Base-by-base conservation (phyloP, 345 rosid genomes). In the Cardamine occulta region DNA sequence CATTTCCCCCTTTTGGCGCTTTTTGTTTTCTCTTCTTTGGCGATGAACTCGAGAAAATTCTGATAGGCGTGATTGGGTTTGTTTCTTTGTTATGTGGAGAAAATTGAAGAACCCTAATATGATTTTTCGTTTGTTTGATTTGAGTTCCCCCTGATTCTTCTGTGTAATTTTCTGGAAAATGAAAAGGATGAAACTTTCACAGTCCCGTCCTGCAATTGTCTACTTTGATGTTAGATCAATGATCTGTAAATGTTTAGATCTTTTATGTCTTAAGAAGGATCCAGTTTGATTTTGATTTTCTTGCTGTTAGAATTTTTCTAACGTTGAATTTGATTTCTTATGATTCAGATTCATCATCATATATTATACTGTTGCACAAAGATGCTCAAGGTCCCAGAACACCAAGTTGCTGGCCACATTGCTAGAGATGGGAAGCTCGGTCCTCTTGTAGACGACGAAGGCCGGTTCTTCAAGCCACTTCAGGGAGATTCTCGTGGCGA, bases 321-420 rank as follows among this genome's bases (percentile, higher is more conserved):
- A 26, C 14, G 39, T 29, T 45, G 61, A 55, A 55, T 55, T 11
- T 74, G 67, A 8, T 68, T 75, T 31, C 44, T 48, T 60, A 14
- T 49, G 49, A 32, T 67, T 56, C 66, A 68, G 80, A 73, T 63
- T 57, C 23, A 31, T 74, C 64, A 32, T 6, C 45, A 8, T 57
- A 58, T 47, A 48, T 4, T 47, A 47, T 11, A n/a, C 68, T 23
- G 11, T 70, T 45, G 17, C 39, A 9, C 9, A 55, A 70, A 34
- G 72, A 92, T 89, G 99, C 68, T 92, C 24, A 89, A 86, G 84
- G 75, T 72, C 49, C 98, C 99, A 15, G 94, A 90, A 40, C 97
- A 92, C 81, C 99, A 95, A 80, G 99, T 95, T 52, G 99, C 97
- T 4, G 99, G 99, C 10, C 99, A 95, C 82, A 70, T 66, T 60